A percentile compares a stretch with the other conserved stretches of the same genome.
These are phyloP conservation scores for Pterulicium gracile DNA, from an alignment of 1,284 basidiomycete genomes.

Conservation along the genomic window DNA sequence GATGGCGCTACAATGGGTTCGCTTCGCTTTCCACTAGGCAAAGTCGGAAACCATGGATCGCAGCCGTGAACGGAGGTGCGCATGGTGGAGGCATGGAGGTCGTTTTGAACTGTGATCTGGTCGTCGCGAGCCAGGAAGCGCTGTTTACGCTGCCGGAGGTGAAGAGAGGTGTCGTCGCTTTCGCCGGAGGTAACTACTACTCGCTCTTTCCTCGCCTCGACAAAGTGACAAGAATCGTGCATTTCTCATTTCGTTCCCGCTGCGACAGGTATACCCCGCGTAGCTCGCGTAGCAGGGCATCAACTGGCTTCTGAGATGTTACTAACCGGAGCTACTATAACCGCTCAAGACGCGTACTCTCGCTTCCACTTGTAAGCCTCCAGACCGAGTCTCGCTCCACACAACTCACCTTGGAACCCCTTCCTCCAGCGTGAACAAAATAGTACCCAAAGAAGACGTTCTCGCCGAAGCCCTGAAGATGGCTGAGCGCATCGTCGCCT, in stretches of 20 bases:
- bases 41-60: slow-evolving; percentile 70
- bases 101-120: slow-evolving; percentile 73
- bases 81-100: slow-evolving; percentile 79
- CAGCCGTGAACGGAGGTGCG: slow-evolving; percentile 75
- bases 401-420: slow-evolving; percentile 10
- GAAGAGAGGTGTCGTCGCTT: slow-evolving; percentile 66
- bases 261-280: slow-evolving; percentile 5
- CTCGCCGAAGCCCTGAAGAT: slow-evolving; percentile 52
- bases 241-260: slow-evolving; percentile 3
- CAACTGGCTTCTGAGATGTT: slow-evolving; percentile 69
- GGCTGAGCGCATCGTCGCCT: slow-evolving; percentile 51
- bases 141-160: slow-evolving; percentile 77
- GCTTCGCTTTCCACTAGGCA: slow-evolving; percentile 64
- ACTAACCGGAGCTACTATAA: slow-evolving; percentile 59
- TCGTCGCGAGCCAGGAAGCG: slow-evolving; percentile 63
- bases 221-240: slow-evolving; percentile 10
- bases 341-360: slow-evolving; percentile 55
- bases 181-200: too few species aligned
- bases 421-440: slow-evolving; percentile 54
- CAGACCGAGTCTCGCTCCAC: slow-evolving; percentile 34
- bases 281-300: neutral
- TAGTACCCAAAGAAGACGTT: slow-evolving; percentile 48
- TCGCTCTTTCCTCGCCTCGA: slow-evolving; percentile 14
- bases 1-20: slow-evolving; percentile 50
- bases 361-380: slow-evolving; percentile 70